Evolutionary conservation across 2,329 filamentous ascomycete species (phyloP).

Genomic region (Microascus cirrosus): DNA sequence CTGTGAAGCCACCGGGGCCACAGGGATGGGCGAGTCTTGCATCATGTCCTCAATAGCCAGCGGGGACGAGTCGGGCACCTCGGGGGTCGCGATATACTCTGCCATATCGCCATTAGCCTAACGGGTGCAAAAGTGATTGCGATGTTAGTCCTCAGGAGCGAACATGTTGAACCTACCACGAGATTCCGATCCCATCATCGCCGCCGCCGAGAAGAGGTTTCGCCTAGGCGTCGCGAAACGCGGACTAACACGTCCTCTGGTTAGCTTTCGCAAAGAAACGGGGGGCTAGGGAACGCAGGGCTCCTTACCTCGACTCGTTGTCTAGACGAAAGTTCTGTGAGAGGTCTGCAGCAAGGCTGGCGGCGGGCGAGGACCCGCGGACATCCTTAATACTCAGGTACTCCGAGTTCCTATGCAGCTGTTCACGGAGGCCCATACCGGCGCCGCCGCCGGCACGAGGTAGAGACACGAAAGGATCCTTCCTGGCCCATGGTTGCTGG

Average conservation of each 20-base stretch:
- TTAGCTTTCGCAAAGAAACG: background rate
- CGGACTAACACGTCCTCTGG: constrained; percentile 16
- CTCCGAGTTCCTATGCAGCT: constrained; percentile 51
- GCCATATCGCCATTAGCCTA: background rate
- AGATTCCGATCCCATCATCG: constrained; percentile 18
- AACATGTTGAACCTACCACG: constrained; percentile 2
- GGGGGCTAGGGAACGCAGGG: constrained; percentile 11
- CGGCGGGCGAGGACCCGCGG: constrained; percentile 79
- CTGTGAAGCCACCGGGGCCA: constrained; percentile 64
- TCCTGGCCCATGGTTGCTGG: constrained; percentile 43
- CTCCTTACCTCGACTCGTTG: constrained; percentile 61
- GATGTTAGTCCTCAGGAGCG: background rate
- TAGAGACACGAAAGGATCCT: constrained; percentile 39
- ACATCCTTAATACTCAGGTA: constrained; percentile 75
- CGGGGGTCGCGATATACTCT: constrained; percentile 76
- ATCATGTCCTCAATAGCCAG: constrained; percentile 63
- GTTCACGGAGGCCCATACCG: constrained; percentile 67
- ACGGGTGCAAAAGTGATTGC: background rate
- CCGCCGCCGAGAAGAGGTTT: constrained; percentile 25
- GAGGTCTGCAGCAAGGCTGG: constrained; percentile 83
- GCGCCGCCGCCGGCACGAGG: constrained; percentile 43
- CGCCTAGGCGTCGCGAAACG: constrained; percentile 28
- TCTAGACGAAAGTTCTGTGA: constrained; percentile 97
- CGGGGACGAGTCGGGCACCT: constrained; percentile 73
- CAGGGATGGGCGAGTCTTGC: constrained; percentile 88